phyloP scores from a whole-genome alignment of 148 eudicot species.

The Vaccinium corymbosum region DNA sequence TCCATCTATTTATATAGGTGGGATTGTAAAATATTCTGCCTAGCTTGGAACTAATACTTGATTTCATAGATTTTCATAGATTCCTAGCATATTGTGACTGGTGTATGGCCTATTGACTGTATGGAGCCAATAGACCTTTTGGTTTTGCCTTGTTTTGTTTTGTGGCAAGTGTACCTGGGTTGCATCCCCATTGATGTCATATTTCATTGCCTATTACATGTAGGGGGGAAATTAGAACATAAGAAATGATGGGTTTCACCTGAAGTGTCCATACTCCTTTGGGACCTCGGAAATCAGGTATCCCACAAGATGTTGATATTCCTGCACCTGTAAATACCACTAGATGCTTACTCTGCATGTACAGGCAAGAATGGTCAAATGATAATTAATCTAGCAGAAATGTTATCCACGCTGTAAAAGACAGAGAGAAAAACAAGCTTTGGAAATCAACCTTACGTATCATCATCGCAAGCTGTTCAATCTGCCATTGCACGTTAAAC shows the following conservation, averaged over 20 bases:
- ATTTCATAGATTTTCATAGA: not conserved
- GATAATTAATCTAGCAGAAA: not conserved
- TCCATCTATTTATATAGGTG: not conserved
- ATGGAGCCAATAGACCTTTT: not conserved
- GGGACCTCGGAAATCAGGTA: constrained; percentile 95
- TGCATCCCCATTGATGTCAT: not conserved
- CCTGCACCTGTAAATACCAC: constrained; percentile 94
- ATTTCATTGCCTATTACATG: not conserved
- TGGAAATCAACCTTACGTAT: constrained; percentile 51
- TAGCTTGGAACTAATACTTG: not conserved
- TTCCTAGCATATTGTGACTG: not conserved
- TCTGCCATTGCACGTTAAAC: constrained; percentile 42
- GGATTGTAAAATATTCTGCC: not conserved
- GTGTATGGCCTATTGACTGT: not conserved
- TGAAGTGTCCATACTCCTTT: constrained; percentile 97
- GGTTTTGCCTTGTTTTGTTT: not conserved
- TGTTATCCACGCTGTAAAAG: not conserved
- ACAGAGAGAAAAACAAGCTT: not conserved
- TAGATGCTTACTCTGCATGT: constrained; percentile 83
- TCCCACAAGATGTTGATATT: constrained; percentile 91
- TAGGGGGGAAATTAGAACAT: not conserved
- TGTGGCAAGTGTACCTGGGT: not conserved
- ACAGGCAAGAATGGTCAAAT: not conserved
- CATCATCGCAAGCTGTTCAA: constrained; percentile 61
- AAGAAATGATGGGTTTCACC: constrained; percentile 28